Evolutionary conservation across 208 protist genomes (phyloP), one percentile per base, ranked within the genome.

Genomic region (Acanthamoeba sp.): DNA sequence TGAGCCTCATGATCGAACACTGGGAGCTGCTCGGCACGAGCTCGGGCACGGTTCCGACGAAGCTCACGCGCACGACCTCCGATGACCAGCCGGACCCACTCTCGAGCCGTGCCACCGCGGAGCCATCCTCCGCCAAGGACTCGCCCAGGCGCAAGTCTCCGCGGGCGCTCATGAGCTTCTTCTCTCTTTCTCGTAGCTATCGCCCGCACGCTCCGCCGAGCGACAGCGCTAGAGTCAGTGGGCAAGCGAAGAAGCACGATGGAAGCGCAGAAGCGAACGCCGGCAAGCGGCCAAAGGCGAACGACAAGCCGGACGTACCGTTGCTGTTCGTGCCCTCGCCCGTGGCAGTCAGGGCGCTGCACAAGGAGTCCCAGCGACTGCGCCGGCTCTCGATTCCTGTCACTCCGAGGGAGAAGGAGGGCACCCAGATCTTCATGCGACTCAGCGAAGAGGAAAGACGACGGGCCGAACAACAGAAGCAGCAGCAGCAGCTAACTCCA

Each of bases 1-100:
- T 84, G 24, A 84, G 22, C 42, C 38, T 36, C 20, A 84, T 84
- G 73, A 84, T 84, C 73, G 27, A 52, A 6, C 73, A 52, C 73
- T 84, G 73, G 73, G 38, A 52, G 38, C 14, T 36, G 73, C 73
- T 84, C 7, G 42, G 40, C 55, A 29, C 55, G 42, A 84, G 36
- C 69, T 80, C 73, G 34, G 73, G 27, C 27, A 16, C 34, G 40
- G 29, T 27, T 36, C 59, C n/a, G 59, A 34, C 59, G 14, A 66
- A 24, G n/a, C 20, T 66, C 64, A 73, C 64, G 29, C 64, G 29
- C 64, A 73, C 64, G 27, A 73, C 29, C 7, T 38, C 64, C 9
- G 64, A 73, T 10, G 64, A 73, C 6, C 45, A 50, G 45, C 45
- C 45, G 14, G 45, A 50, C 45, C 45, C 45, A 16, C 45, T 50